Evolutionary conservation across 2,329 filamentous ascomycete species (phyloP).

Genomic region (Calonectria fujianensis): DNA sequence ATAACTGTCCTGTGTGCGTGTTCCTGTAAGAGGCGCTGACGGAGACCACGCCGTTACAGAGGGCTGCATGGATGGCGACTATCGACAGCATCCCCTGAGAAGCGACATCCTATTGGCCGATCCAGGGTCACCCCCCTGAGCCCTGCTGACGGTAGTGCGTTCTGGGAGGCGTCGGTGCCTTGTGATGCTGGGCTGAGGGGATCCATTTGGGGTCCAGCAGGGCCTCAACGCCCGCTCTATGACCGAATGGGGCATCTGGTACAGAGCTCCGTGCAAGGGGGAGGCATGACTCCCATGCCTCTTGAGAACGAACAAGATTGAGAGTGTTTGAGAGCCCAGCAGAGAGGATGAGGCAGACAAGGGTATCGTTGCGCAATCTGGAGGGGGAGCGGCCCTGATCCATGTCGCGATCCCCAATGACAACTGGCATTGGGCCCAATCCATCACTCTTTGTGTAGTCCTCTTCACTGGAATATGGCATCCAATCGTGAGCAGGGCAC

Average conservation of each 20-base stretch:
- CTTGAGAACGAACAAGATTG: constrained; percentile 27
- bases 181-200: constrained; percentile 31
- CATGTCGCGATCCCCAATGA: constrained; percentile 40
- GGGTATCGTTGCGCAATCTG: constrained; percentile 18
- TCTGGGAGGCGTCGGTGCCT: constrained; percentile 35
- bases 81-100: constrained; percentile 51
- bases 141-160: constrained; percentile 38
- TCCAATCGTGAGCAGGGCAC: constrained; percentile 29
- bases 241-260: constrained; percentile 46
- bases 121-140: constrained; percentile 35
- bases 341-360: constrained; percentile 32
- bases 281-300: constrained; percentile 33
- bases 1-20: constrained; percentile 20
- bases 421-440: constrained; percentile 41
- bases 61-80: constrained; percentile 45
- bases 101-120: constrained; percentile 49
- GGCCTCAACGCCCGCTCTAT: constrained; percentile 51
- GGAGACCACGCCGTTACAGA: constrained; percentile 53
- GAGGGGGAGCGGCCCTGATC: constrained; percentile 24
- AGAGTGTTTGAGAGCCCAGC: constrained; percentile 32
- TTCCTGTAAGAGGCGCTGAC: constrained; percentile 36
- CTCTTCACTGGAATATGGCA: constrained; percentile 32
- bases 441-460: constrained; percentile 16
- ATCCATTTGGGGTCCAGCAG: constrained; percentile 23
- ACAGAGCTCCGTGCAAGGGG: constrained; percentile 35